These are phyloP conservation scores for Lentinula sp. DNA, from an alignment of 768 basidiomycete genomes.

Conservation along the genomic window DNA sequence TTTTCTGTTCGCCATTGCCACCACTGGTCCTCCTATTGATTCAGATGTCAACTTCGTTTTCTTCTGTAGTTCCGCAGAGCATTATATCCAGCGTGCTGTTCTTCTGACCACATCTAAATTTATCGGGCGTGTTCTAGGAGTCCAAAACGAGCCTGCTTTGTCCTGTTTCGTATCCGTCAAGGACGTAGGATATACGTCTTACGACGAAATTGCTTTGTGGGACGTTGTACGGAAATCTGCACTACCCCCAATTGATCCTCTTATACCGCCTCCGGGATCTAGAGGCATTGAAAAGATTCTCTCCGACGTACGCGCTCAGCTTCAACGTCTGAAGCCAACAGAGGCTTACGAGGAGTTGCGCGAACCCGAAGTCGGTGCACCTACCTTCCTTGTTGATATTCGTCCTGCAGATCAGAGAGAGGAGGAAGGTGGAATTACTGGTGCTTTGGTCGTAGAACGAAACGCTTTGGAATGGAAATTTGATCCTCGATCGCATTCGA, in stretches of 20 bases:
- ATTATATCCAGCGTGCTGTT: conserved; percentile 59
- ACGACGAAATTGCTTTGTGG: conserved; percentile 64
- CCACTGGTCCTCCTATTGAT: conserved; percentile 31
- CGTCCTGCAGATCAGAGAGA: conserved; percentile 58
- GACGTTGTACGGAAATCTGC: conserved; percentile 65
- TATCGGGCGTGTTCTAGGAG: conserved; percentile 47
- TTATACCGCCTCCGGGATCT: conserved; percentile 59
- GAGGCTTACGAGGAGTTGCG: conserved; percentile 59
- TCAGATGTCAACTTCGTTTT: conserved; percentile 40
- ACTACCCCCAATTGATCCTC: conserved; percentile 52
- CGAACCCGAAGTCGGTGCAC: conserved; percentile 44
- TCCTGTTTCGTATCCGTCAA: conserved; percentile 17
- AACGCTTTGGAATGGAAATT: conserved; percentile 79
- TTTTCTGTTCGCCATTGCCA: conserved; percentile 52
- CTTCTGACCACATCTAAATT: conserved; percentile 65
- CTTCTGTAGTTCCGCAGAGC: conserved; percentile 46
- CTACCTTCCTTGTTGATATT: conserved; percentile 75
- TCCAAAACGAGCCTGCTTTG: conserved; percentile 20
- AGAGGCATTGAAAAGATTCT: conserved; percentile 54
- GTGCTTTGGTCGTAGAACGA: conserved; percentile 69
- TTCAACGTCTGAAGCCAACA: conserved; percentile 55
- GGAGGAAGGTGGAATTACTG: conserved; percentile 51
- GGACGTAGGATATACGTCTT: conserved; percentile 23
- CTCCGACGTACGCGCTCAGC: conserved; percentile 48
- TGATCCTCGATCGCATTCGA: conserved; percentile 57